Evolutionary conservation across 2,329 filamentous ascomycete genomes (phyloP).

Genomic region (Xylaria sp.): DNA sequence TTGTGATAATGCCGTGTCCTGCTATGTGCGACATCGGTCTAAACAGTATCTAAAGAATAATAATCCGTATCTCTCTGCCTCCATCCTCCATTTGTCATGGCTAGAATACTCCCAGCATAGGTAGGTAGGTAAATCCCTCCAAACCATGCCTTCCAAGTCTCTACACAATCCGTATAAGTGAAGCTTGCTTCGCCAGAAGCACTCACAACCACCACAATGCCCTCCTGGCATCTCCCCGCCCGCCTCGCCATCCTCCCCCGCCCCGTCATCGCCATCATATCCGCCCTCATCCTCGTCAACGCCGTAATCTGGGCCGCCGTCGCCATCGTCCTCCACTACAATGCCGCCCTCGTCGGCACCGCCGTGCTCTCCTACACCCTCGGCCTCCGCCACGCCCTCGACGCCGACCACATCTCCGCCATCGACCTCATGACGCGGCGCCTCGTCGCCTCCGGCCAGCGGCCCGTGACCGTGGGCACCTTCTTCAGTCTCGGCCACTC

Average conservation of each 20-base stretch:
- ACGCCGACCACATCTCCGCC: conserved; percentile 83
- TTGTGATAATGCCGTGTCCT: no score
- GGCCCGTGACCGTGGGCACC: conserved; percentile 85
- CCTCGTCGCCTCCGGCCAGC: conserved; percentile 77
- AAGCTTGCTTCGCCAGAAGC: no score
- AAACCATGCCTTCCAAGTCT: no score
- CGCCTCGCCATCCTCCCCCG: conserved; percentile 29
- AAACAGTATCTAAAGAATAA: no score
- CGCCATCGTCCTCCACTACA: conserved; percentile 48
- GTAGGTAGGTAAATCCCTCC: no score
- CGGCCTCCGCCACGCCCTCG: conserved; percentile 88
- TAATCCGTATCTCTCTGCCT: no score
- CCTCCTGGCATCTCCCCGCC: conserved; percentile 2
- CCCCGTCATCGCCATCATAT: conserved; percentile 44
- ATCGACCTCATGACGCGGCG: conserved; percentile 94
- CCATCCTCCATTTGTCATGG: no score
- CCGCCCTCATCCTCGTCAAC: conserved; percentile 47
- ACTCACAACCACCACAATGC: background rate
- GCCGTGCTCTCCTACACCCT: conserved; percentile 83
- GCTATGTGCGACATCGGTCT: no score
- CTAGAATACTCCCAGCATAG: no score
- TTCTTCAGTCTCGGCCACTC: conserved; percentile 93
- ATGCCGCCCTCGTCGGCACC: conserved; percentile 64
- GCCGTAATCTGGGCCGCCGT: conserved; percentile 49
- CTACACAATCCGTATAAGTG: no score